Evolutionary conservation across 257 asterid species (phyloP).

Genomic region (Asclepias syriaca): DNA sequence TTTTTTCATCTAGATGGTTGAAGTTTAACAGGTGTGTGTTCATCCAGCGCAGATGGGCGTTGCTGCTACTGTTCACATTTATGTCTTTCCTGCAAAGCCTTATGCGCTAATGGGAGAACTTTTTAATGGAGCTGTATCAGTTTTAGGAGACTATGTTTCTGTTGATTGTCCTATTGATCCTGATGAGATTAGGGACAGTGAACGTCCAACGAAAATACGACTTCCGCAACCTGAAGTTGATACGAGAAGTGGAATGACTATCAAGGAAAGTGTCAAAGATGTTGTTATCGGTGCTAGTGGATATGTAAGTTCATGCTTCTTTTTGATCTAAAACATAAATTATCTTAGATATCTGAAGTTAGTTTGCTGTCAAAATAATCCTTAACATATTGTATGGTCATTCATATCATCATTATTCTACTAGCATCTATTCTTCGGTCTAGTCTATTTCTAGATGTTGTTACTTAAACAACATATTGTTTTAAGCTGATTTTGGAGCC

Average conservation of each 20-base stretch:
- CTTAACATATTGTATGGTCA: background rate
- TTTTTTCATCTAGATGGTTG: slow-evolving; percentile 15
- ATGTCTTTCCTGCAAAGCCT: slow-evolving; percentile 98
- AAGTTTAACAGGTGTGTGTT: slow-evolving; percentile 48
- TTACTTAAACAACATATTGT: background rate
- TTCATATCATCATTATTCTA: background rate
- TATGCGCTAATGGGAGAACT: slow-evolving; percentile 89
- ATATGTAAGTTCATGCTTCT: slow-evolving; percentile 57
- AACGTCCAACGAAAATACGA: slow-evolving; percentile 85
- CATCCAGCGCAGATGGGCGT: slow-evolving; percentile 99
- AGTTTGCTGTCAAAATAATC: background rate
- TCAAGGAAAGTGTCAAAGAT: slow-evolving; percentile 88
- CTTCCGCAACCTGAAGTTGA: slow-evolving; percentile 77
- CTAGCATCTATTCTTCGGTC: background rate
- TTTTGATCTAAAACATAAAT: background rate
- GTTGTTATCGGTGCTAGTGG: slow-evolving; percentile 85
- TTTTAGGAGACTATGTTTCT: slow-evolving; percentile 93
- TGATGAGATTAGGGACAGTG: slow-evolving; percentile 95
- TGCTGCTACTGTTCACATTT: slow-evolving; percentile 86
- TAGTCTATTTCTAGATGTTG: background rate
- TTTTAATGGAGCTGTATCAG: slow-evolving; percentile 74
- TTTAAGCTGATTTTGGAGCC: background rate
- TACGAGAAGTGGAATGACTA: slow-evolving; percentile 61
- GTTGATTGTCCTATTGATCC: slow-evolving; percentile 93
- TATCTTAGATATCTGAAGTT: background rate